Evolutionary conservation across 495 filamentous ascomycete species (phyloP).

Genomic region (Neurospora sp.): DNA sequence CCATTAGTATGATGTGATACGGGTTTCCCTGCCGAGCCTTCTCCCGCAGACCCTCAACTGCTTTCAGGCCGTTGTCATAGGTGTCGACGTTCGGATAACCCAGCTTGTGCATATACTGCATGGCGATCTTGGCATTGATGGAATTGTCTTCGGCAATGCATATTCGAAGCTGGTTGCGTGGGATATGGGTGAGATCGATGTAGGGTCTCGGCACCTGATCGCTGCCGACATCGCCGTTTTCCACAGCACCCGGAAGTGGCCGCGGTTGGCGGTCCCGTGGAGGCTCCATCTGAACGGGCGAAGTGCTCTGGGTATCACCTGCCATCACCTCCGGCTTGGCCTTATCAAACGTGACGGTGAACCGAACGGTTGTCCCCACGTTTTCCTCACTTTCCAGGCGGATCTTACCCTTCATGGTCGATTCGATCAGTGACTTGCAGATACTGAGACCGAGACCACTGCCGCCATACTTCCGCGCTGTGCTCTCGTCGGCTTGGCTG

Average conservation of each 20-base stretch:
- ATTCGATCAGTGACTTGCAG: constrained; percentile 90
- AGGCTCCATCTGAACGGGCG: constrained; percentile 27
- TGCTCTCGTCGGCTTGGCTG: constrained; percentile 80
- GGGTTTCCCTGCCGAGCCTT: constrained; percentile 58
- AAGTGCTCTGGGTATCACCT: constrained; percentile 38
- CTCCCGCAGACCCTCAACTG: constrained; percentile 72
- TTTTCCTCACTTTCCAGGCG: constrained; percentile 67
- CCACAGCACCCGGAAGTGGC: constrained; percentile 5
- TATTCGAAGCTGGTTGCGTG: constrained; percentile 67
- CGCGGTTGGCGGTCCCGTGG: constrained; percentile 48
- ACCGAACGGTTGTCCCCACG: constrained; percentile 75
- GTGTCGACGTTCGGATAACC: constrained; percentile 71
- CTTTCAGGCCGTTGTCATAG: constrained; percentile 75
- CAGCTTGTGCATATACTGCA: constrained; percentile 76
- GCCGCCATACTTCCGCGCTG: constrained; percentile 78
- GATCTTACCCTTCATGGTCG: constrained; percentile 77
- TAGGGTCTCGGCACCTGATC: constrained; percentile 32
- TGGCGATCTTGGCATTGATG: constrained; percentile 85
- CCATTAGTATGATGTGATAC: constrained; percentile 80
- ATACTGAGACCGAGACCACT: constrained; percentile 86
- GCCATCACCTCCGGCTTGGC: constrained; percentile 43
- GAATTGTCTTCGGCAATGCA: constrained; percentile 90
- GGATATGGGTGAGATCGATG: constrained; percentile 53
- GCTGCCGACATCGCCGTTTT: background rate
- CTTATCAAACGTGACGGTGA: constrained; percentile 74